Evolutionary conservation across 2,329 filamentous ascomycete genomes (phyloP), one percentile per base, ranked within the genome.

Genomic region (Colletotrichum musicola): DNA sequence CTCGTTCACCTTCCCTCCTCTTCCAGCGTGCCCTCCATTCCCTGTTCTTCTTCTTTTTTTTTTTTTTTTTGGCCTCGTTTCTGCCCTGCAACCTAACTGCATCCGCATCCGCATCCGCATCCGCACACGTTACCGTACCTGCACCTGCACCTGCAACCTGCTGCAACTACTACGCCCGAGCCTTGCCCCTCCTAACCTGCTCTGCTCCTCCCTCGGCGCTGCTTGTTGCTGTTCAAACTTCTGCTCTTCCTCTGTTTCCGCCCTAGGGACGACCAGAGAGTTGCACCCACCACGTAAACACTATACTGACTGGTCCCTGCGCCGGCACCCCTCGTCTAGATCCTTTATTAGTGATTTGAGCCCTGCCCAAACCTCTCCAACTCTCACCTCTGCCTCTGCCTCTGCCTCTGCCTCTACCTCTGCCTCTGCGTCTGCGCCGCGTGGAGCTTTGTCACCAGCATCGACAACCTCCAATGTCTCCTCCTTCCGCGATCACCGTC

Each of bases 401-500:
- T 82, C 82, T 62, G 80, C 80, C 20, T 22, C 20, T n/a, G n/a
- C n/a, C n/a, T n/a, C n/a, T n/a, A n/a, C n/a, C n/a, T n/a, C n/a
- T n/a, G n/a, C n/a, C n/a, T n/a, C n/a, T n/a, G n/a, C n/a, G 46
- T 78, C 80, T 71, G 80, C 80, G 70, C 77, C 81, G 72, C 82
- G 82, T 75, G 76, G 80, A 73, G 78, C 80, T 70, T 76, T 84
- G 73, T 82, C 81, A 60, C 78, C 82, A 22, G 72, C 80, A 68
- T 82, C 82, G 69, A 80, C 82, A 55, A 77, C 80, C 71, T 80
- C 81, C 65, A 81, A 79, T 74, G 81, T 82, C 72, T 83, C 87
- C 72, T 78, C 82, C 72, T 87, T 87, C 82, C 85, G 86, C 78
- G 87, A 88, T 71, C 86, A 84, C 74, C 83, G 86, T 73, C 78